These are phyloP conservation scores for Obelidium mucronatum DNA, from an alignment of 192 early-diverging fungal species.

Conservation along the genomic window DNA sequence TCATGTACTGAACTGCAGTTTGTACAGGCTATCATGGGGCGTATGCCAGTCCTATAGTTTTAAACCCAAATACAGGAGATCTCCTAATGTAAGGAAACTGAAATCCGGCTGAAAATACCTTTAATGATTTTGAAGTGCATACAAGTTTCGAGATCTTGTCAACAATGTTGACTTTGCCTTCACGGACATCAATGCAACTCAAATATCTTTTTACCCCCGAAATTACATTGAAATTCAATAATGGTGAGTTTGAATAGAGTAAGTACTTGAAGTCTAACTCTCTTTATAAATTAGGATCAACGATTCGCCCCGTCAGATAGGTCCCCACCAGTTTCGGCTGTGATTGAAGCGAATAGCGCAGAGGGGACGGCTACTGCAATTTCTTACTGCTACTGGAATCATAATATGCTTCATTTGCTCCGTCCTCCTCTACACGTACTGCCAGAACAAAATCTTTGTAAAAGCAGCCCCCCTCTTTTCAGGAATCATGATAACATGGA, in stretches of 20 bases:
- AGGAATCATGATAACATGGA: background rate
- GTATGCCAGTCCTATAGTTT: background rate
- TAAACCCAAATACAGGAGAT: conserved; percentile 17
- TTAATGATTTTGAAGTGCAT: background rate
- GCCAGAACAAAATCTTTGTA: conserved; percentile 6
- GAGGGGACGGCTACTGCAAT: background rate
- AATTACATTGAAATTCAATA: conserved; percentile 6
- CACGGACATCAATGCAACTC: background rate
- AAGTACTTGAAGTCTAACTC: background rate
- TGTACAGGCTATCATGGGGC: conserved; percentile 29
- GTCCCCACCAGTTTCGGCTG: background rate
- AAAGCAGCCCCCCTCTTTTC: conserved; percentile 21
- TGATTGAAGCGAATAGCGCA: background rate
- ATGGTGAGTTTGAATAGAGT: conserved; percentile 8
- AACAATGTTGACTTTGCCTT: background rate
- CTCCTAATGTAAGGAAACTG: conserved; percentile 13
- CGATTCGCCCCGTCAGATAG: conserved; percentile 18
- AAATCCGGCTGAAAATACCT: background rate
- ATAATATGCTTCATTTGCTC: background rate
- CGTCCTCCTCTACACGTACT: background rate
- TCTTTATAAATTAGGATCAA: background rate
- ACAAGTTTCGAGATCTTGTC: conserved; percentile 5
- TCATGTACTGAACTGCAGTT: too few relatives aligned
- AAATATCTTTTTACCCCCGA: background rate
- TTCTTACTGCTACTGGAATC: background rate